phyloP scores from a whole-genome alignment of 805 yeast species.

The Metschnikowia arizonensis region DNA sequence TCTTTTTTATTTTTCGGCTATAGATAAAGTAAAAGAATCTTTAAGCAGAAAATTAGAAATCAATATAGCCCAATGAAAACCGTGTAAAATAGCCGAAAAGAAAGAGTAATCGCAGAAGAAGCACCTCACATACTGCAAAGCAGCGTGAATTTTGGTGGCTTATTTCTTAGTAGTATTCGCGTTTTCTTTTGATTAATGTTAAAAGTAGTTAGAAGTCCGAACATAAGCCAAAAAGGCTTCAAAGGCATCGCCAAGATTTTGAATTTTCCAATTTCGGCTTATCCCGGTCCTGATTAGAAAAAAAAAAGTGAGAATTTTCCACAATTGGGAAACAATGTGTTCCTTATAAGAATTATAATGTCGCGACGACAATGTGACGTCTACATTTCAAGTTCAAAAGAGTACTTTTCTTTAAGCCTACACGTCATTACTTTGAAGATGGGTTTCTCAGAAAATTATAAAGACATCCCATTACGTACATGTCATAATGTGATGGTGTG shows the following conservation, averaged over 20 bases:
- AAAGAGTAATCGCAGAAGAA: too few relatives aligned
- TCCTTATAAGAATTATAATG: background rate
- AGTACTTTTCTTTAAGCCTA: background rate
- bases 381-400: background rate
- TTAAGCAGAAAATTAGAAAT: too few relatives aligned
- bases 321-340: background rate
- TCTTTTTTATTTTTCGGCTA: too few relatives aligned
- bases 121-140: too few relatives aligned
- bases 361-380: slow-evolving; percentile 1
- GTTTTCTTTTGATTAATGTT: background rate
- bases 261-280: background rate
- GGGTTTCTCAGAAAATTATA: background rate
- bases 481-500: background rate
- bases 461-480: background rate
- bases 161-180: background rate
- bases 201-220: background rate
- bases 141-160: too few relatives aligned
- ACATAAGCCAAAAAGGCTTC: background rate
- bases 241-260: background rate
- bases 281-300: too few relatives aligned
- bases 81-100: too few relatives aligned
- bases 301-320: too few relatives aligned
- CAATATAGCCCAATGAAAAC: too few relatives aligned
- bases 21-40: too few relatives aligned
- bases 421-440: background rate